These are phyloP conservation scores for Linum lewisii DNA, from an alignment of 345 rosid species.

Conservation along the genomic window DNA sequence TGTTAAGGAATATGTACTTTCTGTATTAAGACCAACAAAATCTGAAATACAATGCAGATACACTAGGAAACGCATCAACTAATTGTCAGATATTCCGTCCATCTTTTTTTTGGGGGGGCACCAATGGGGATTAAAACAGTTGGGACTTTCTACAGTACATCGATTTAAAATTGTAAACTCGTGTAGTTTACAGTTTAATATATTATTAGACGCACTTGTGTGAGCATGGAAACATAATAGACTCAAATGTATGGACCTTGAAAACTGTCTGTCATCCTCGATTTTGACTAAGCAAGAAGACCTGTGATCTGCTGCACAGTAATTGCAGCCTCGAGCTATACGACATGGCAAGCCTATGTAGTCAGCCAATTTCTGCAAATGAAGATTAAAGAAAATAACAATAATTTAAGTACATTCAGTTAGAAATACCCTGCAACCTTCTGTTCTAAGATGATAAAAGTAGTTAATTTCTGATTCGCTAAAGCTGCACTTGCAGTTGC, in stretches of 20 bases:
- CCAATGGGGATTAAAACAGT: too few species aligned
- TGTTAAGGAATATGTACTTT: slow-evolving; percentile 26
- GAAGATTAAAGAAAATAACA: neutral
- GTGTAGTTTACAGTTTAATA: too few species aligned
- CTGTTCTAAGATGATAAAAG: neutral
- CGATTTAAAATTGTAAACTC: too few species aligned
- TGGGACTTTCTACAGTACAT: too few species aligned
- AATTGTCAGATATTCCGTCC: neutral
- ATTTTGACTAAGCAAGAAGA: slow-evolving; percentile 94
- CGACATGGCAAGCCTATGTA: slow-evolving; percentile 91
- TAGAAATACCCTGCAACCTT: neutral
- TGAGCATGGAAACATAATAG: neutral
- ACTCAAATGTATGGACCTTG: slow-evolving; percentile 39
- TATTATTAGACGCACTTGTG: too few species aligned
- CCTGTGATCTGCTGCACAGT: slow-evolving; percentile 67
- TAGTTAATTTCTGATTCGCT: neutral
- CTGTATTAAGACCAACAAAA: slow-evolving; percentile 3
- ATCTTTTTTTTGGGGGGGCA: neutral
- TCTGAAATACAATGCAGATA: neutral
- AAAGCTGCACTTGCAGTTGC: neutral
- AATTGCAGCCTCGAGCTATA: slow-evolving; percentile 91
- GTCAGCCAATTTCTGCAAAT: slow-evolving; percentile 88
- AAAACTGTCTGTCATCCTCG: slow-evolving; percentile 52
- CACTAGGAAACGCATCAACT: neutral
- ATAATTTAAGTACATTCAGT: neutral